Base-by-base conservation (phyloP, 805 yeast genomes). In the Barnettozyma botsteinii region DNA sequence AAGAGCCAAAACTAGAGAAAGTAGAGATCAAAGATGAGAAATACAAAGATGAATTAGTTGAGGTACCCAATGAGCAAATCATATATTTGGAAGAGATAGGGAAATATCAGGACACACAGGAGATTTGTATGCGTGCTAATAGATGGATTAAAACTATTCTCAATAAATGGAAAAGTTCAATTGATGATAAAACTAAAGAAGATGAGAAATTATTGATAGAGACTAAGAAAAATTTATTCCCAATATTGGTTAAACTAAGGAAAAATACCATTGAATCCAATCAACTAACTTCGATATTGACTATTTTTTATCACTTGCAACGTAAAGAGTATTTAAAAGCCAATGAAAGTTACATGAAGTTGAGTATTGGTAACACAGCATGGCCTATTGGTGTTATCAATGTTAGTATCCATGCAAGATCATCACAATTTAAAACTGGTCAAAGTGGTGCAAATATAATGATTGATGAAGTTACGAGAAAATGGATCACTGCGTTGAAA, bases 371-470 rank as follows among this genome's bases (percentile, higher is more conserved):
- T 1, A 85, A 85, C 50, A 86, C 83, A 3, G 89, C 93, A 5
- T 87, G 95, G 95, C 96, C 96, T 3, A 82, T 86, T 48, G 96
- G 96, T 21, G 84, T 87, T 12, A 66, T 77, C 7, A 75, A 75
- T 41, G 82, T 87, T 13, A 87, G 93, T 35, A 85, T 87, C 42
- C 96, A 86, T 56, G 80, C 79, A 10, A 64, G 95, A 44, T 73
- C 79, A 40, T 79, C 83, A 1, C 79, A 75, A 38, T 67, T 70
- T 42, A 75, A 73, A 48, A 72, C 81, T 25, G 69, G 76, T 6
- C 77, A 79, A 15, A 69, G 68, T 33, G 64, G 67, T 22, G 80
- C 93, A 12, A 84, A 83, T 56, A 81, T 87, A 24, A 81, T 86
- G 88, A 75, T 77, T 40, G 85, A 82, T 55, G 95, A 85, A 40